phyloP scores from a whole-genome alignment of 306 rosid genomes.

The Neltuma alba region DNA sequence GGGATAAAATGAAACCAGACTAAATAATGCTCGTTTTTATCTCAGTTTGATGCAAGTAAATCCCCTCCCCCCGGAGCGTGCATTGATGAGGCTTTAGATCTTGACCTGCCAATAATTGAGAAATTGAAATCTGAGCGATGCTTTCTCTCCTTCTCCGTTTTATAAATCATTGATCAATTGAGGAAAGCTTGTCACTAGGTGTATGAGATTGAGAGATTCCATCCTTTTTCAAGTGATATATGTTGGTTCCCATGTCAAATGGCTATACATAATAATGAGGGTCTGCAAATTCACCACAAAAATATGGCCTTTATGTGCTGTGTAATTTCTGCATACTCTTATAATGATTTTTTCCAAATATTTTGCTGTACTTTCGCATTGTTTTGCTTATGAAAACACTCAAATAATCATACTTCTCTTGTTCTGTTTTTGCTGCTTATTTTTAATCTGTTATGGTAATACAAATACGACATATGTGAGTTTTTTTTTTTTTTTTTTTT shows the following conservation, averaged over 20 bases:
- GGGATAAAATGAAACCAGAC: neutral
- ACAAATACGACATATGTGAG: neutral
- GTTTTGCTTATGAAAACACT: neutral
- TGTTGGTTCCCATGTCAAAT: neutral
- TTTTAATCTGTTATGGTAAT: too few species aligned
- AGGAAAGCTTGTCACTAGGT: neutral
- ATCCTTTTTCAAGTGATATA: neutral
- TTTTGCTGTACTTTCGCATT: neutral
- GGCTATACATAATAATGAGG: neutral
- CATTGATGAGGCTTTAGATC: neutral
- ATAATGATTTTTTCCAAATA: too few species aligned
- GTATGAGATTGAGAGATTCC: neutral
- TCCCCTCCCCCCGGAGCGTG: neutral
- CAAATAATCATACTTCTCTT: neutral
- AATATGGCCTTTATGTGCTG: neutral
- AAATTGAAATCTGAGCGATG: neutral
- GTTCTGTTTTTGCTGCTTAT: neutral
- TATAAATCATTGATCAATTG: too few species aligned
- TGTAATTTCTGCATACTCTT: neutral
- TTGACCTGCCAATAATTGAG: neutral
- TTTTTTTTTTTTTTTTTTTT: too few species aligned
- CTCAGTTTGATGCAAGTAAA: neutral
- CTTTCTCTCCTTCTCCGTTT: too few species aligned
- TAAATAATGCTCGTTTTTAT: neutral
- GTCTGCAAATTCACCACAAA: neutral